Conservation (phyloP, 2,329 filamentous ascomycete genomes). For the Monosporascus sp. region DNA sequence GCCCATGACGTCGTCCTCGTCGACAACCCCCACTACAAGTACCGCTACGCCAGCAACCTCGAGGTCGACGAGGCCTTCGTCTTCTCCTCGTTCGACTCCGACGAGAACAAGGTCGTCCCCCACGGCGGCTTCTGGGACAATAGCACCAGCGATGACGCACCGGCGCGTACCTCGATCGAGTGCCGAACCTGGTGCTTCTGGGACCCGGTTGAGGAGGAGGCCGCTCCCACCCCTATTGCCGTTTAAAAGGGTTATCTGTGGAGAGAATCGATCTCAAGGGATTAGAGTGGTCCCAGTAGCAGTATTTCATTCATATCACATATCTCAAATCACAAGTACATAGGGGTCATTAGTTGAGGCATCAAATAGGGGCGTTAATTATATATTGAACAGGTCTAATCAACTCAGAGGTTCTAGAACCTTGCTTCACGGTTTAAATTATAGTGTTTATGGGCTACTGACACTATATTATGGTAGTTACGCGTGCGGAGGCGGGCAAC, state of each 20-base stretch:
- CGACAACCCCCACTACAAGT: conserved; percentile 20
- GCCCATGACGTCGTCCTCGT: conserved; percentile 23
- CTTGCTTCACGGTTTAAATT: too few relatives aligned
- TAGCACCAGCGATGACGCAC: not conserved
- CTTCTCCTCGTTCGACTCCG: conserved; percentile 25
- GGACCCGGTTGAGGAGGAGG: not conserved
- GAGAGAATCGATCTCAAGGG: too few relatives aligned
- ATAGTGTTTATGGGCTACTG: too few relatives aligned
- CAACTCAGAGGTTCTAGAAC: too few relatives aligned
- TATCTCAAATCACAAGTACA: too few relatives aligned
- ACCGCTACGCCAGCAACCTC: conserved; percentile 22
- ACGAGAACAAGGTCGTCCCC: conserved; percentile 21
- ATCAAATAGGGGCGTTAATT: too few relatives aligned
- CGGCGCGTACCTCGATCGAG: not conserved
- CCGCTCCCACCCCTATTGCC: not conserved
- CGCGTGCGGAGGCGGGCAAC: too few relatives aligned
- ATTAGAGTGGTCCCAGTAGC: too few relatives aligned
- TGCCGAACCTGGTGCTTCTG: not conserved
- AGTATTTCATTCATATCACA: too few relatives aligned
- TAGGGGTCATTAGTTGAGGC: too few relatives aligned
- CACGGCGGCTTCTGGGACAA: conserved; percentile 26
- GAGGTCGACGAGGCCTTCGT: conserved; percentile 21
- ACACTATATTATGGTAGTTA: too few relatives aligned
- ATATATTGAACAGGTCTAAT: too few relatives aligned
- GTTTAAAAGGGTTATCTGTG: not conserved